These are phyloP conservation scores for Oxalis stricta DNA, from an alignment of 441 rosid species.

Conservation along the genomic window DNA sequence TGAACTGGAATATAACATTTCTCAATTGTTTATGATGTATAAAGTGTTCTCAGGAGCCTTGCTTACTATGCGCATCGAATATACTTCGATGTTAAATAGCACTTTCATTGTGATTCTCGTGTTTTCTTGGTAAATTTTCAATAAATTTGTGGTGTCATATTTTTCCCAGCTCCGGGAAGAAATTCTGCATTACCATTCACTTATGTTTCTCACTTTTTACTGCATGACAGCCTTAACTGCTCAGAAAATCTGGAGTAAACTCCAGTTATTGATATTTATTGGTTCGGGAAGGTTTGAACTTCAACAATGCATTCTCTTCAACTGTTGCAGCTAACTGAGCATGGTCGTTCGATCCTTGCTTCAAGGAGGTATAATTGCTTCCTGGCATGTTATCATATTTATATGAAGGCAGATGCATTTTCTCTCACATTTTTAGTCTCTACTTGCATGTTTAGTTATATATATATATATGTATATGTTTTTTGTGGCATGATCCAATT, in stretches of 20 bases:
- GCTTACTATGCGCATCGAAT: no score
- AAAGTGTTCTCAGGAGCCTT: no score
- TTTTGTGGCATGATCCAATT: no score
- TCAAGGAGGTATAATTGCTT: slow-evolving; percentile 51
- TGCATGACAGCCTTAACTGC: slow-evolving; percentile 21
- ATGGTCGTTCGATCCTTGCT: slow-evolving; percentile 60
- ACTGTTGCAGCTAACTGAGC: slow-evolving; percentile 80
- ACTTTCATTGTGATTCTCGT: background rate
- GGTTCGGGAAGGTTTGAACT: slow-evolving; percentile 11
- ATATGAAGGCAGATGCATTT: background rate
- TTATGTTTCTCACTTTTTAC: slow-evolving; percentile 6
- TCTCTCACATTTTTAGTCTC: background rate
- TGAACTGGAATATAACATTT: no score
- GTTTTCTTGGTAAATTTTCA: background rate
- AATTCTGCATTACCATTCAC: slow-evolving; percentile 4
- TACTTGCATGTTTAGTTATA: no score
- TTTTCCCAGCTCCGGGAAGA: background rate
- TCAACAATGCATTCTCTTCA: slow-evolving; percentile 87
- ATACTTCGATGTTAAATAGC: no score
- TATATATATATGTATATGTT: background rate
- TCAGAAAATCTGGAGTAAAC: slow-evolving; percentile 15
- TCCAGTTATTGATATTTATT: slow-evolving; percentile 19
- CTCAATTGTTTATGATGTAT: no score
- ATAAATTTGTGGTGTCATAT: background rate
- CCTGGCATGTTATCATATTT: background rate